Conservation (phyloP, 2,329 filamentous ascomycete species). For the Beauveria varroae region DNA sequence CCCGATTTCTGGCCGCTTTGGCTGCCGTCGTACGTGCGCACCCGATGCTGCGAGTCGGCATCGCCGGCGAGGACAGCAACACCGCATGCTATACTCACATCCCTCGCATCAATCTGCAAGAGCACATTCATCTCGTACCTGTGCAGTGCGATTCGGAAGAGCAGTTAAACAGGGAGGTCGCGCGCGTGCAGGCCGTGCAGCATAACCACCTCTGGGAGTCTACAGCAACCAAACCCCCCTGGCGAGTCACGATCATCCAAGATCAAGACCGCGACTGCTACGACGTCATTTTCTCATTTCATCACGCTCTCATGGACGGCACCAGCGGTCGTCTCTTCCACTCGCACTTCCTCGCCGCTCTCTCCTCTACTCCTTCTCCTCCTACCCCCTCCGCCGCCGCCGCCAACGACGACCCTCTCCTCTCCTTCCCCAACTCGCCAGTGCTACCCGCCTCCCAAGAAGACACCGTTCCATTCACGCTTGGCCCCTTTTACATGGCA, state of each 20-base stretch:
- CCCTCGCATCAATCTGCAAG: constrained; percentile 32
- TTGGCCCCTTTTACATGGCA: constrained; percentile 34
- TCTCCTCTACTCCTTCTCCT: constrained; percentile 24
- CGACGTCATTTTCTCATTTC: constrained; percentile 41
- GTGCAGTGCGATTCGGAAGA: constrained; percentile 16
- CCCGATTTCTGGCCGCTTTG: constrained; percentile 30
- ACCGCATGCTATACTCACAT: constrained; percentile 37
- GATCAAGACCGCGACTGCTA: constrained; percentile 17
- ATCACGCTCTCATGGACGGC: constrained; percentile 48
- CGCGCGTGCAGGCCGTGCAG: constrained; percentile 28
- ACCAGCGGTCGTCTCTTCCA: constrained; percentile 43
- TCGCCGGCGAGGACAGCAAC: constrained; percentile 36
- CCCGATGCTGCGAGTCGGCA: constrained; percentile 40
- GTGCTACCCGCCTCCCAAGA: constrained; percentile 34
- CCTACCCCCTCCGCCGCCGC: not conserved
- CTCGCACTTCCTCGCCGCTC: constrained; percentile 33
- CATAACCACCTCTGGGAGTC: constrained; percentile 36
- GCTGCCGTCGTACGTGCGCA: constrained; percentile 33
- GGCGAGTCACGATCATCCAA: constrained; percentile 36
- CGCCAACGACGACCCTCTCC: constrained; percentile 12
- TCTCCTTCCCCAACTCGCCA: constrained; percentile 24
- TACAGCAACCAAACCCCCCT: constrained; percentile 34
- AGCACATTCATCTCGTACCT: constrained; percentile 32
- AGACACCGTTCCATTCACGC: constrained; percentile 30
- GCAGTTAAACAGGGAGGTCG: constrained; percentile 25